These are phyloP conservation scores for Ulmus americana DNA, from an alignment of 331 rosid species.

Conservation along the genomic window DNA sequence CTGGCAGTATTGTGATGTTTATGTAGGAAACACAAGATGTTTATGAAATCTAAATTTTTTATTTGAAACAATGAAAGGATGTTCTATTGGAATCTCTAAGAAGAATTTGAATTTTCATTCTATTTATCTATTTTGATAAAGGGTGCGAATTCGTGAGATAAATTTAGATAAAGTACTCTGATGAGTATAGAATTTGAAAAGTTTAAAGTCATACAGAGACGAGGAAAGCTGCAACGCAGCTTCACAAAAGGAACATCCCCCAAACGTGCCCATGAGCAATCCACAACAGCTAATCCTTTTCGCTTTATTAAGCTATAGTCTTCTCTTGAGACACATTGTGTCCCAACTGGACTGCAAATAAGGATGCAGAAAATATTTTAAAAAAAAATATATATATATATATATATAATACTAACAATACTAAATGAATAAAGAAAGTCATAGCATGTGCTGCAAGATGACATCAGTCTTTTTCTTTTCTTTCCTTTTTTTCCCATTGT, in stretches of 20 bases:
- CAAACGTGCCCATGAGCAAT: conserved; percentile 97
- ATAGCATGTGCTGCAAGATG: background rate
- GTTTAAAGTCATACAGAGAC: conserved; percentile 61
- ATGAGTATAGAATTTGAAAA: conserved; percentile 14
- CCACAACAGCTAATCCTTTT: conserved; percentile 90
- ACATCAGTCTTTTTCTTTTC: background rate
- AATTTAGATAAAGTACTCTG: background rate
- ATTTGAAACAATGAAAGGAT: background rate
- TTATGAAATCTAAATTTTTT: background rate
- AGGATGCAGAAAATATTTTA: conserved; percentile 11
- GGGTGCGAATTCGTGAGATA: background rate
- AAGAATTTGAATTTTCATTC: background rate
- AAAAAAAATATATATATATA: background rate
- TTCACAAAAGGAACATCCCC: conserved; percentile 88
- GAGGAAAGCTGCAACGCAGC: conserved; percentile 81
- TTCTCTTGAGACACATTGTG: conserved; percentile 79
- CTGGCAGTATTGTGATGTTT: background rate
- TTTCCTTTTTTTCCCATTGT: background rate
- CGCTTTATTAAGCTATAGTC: conserved; percentile 55
- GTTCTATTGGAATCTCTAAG: background rate
- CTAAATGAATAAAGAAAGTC: background rate
- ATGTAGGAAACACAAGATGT: background rate
- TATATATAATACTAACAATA: background rate
- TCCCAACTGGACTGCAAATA: conserved; percentile 76
- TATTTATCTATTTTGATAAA: background rate